Percentiles rank a stretch among this genome's conserved stretches.
Evolutionary conservation across 805 yeast species (phyloP).

Genomic region (Yarrowia sp.): DNA sequence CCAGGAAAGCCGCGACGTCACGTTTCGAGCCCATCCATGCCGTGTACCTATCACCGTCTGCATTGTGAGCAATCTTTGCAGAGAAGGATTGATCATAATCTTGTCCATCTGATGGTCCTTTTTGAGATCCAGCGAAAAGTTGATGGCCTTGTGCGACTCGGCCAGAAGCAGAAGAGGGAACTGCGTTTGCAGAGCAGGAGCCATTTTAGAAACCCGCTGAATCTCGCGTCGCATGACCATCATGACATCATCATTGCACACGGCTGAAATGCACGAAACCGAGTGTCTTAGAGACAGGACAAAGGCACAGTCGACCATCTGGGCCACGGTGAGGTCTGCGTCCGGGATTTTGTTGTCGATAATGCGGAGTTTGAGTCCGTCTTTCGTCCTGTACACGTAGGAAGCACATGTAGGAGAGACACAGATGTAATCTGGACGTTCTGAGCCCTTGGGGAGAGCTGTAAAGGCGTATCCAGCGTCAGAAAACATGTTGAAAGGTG

Average conservation of each 20-base stretch:
- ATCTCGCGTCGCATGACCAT: slow-evolving; percentile 53
- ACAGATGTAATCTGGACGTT: slow-evolving; percentile 30
- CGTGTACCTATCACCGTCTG: slow-evolving; percentile 62
- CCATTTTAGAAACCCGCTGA: slow-evolving; percentile 32
- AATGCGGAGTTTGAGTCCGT: slow-evolving; percentile 26
- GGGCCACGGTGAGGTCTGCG: slow-evolving; percentile 8
- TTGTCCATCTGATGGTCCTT: slow-evolving; percentile 70
- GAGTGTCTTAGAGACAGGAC: slow-evolving; percentile 67
- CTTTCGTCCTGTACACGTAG: slow-evolving; percentile 30
- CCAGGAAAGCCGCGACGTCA: slow-evolving; percentile 53
- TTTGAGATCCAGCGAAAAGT: slow-evolving; percentile 64
- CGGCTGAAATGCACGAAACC: slow-evolving; percentile 62
- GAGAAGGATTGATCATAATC: slow-evolving; percentile 68
- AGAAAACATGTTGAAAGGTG: slow-evolving; percentile 28
- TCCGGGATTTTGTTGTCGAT: slow-evolving; percentile 26
- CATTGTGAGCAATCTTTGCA: slow-evolving; percentile 66
- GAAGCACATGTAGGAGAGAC: slow-evolving; percentile 39
- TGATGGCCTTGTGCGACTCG: slow-evolving; percentile 74
- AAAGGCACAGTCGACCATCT: slow-evolving; percentile 41
- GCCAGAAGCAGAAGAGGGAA: slow-evolving; percentile 47
- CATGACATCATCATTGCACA: slow-evolving; percentile 66
- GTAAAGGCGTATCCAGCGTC: slow-evolving; percentile 32
- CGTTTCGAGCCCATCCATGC: slow-evolving; percentile 45
- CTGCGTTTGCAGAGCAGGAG: slow-evolving; percentile 33
- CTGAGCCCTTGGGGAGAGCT: slow-evolving; percentile 23